These are phyloP conservation scores for Rhododendron griersonianum DNA, from an alignment of 148 eudicot genomes.

Conservation along the genomic window DNA sequence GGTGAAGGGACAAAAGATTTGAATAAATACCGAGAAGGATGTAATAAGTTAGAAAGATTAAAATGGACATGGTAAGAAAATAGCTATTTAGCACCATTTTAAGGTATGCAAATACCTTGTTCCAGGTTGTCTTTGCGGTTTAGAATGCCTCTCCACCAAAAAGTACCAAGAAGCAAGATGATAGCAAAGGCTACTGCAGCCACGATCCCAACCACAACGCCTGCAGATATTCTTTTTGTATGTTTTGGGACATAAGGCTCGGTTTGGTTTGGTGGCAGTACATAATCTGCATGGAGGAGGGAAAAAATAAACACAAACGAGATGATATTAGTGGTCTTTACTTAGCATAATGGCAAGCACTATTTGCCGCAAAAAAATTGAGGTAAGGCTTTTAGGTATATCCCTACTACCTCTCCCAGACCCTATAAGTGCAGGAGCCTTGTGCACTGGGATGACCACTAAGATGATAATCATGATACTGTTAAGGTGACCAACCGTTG, in stretches of 20 bases:
- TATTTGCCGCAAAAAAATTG: background rate
- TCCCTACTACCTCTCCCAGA: background rate
- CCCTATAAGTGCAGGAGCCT: background rate
- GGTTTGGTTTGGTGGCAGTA: slow-evolving; percentile 15
- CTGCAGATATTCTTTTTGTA: slow-evolving; percentile 10
- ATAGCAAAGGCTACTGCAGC: slow-evolving; percentile 14
- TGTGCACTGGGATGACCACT: background rate
- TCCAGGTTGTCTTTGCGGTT: slow-evolving; percentile 5
- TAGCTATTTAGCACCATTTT: background rate
- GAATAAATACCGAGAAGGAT: background rate
- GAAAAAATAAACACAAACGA: background rate
- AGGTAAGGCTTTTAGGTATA: background rate
- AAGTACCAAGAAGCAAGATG: slow-evolving; percentile 18
- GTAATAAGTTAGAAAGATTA: too few species aligned
- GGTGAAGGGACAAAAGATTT: background rate
- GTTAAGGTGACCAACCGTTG: background rate
- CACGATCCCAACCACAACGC: slow-evolving; percentile 25
- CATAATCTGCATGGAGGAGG: slow-evolving; percentile 11
- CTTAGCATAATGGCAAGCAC: background rate
- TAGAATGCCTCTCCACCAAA: slow-evolving; percentile 21
- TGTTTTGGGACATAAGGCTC: too few species aligned
- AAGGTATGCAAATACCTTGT: slow-evolving; percentile 12
- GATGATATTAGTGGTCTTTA: background rate
- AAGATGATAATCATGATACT: background rate
- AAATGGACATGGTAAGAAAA: background rate